Evolutionary conservation across 2,329 filamentous ascomycete species (phyloP), one percentile per base, ranked within the genome.

Genomic region (Sporothrix mexicana): DNA sequence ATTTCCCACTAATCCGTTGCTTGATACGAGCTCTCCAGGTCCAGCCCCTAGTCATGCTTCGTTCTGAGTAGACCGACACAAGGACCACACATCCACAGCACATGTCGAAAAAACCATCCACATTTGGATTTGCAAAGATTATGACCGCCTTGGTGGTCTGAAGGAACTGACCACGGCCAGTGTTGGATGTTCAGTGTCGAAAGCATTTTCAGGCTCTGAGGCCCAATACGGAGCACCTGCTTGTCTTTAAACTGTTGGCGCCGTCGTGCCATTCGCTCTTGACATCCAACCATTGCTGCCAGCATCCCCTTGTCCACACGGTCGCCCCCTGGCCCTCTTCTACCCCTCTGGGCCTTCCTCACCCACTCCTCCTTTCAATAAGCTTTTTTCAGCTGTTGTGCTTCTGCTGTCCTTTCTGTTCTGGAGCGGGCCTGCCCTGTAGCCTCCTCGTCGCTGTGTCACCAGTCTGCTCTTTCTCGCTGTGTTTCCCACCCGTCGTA

Each of bases 271-370:
- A 2, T n/a, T 67, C 64, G 64, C 25, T 23, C 64, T 25, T 51
- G 45, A 45, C 64, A 67, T 30, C 43, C 62, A 67, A 67, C 62
- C 62, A 49, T 17, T 36, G 13, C 45, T 36, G 43, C 45, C 45
- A 67, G 23, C 45, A 67, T 67, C 45, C 62, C 61, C 45, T 41
- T 25, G 17, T 43, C 61, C 61, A 64, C 61, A 64, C 36, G 61
- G 51, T 51, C 43, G 43, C 43, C 62, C 53, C 61, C 61, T 62
- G 57, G 20, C 61, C 51, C 61, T 45, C 45, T 67, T n/a, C 47
- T 12, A 45, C 45, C 13, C 64, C 43, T 51, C 64, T 6, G 64
- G 43, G 43, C 62, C 41, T 47, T 30, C 62, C 43, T 66, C 62
- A 30, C 62, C 20, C 66, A 13, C 66, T 23, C 15, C 47, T n/a